Percentiles rank a stretch among this genome's conserved stretches.
Evolutionary conservation across 2,329 filamentous ascomycete species (phyloP).

Genomic region (Sclerotinia borealis): DNA sequence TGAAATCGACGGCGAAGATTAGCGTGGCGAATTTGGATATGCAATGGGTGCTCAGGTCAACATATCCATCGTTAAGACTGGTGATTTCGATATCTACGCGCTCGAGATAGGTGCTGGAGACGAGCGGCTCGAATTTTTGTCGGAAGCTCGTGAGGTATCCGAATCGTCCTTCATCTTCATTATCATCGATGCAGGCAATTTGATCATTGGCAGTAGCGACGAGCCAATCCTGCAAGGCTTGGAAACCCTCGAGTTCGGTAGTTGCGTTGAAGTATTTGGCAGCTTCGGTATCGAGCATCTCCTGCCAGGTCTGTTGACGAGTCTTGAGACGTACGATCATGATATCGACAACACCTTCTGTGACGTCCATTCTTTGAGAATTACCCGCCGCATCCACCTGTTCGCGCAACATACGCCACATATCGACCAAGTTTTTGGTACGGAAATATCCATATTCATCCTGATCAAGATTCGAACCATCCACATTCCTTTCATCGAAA

Average conservation of each 20-base stretch:
- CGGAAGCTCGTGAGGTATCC: constrained; percentile 85
- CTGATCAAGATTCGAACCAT: constrained; percentile 70
- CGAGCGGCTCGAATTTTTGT: constrained; percentile 72
- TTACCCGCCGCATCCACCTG: constrained; percentile 81
- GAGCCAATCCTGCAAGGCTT: constrained; percentile 89
- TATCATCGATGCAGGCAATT: constrained; percentile 95
- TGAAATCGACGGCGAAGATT: constrained; percentile 88
- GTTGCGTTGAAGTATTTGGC: constrained; percentile 59
- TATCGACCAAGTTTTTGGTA: constrained; percentile 83
- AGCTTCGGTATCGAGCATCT: constrained; percentile 81
- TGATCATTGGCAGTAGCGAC: constrained; percentile 97
- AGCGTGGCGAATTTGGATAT: constrained; percentile 80
- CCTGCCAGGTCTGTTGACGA: constrained; percentile 81
- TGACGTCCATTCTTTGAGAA: constrained; percentile 81
- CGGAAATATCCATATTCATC: constrained; percentile 88
- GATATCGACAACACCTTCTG: constrained; percentile 90
- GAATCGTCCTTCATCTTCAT: constrained; percentile 65
- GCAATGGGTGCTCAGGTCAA: constrained; percentile 91
- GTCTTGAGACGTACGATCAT: constrained; percentile 85
- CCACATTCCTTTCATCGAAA: constrained; percentile 70
- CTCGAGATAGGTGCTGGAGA: constrained; percentile 74
- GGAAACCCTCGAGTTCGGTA: constrained; percentile 59
- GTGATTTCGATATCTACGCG: constrained; percentile 68
- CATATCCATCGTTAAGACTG: constrained; percentile 78
- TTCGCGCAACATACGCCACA: constrained; percentile 97